Conservation (phyloP, 1,284 basidiomycete genomes). For the Cryptococcus hybrid region DNA sequence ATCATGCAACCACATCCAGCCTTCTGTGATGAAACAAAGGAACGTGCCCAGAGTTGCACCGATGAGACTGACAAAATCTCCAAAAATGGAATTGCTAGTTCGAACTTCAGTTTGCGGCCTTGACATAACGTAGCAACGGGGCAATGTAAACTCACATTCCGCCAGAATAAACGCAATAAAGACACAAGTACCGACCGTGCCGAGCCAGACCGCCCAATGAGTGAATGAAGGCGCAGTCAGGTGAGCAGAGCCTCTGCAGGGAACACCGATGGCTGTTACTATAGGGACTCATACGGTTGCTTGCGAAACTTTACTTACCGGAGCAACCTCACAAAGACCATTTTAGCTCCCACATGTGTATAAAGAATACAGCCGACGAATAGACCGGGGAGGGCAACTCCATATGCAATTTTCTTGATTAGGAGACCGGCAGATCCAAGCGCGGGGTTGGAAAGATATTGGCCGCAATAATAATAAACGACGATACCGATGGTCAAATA, state of each 20-base stretch:
- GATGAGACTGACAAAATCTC: slow-evolving; percentile 32
- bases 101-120: background rate
- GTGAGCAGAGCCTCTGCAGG: slow-evolving; percentile 53
- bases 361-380: slow-evolving; percentile 20
- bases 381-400: slow-evolving; percentile 46
- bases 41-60: slow-evolving; percentile 24
- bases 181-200: slow-evolving; percentile 8
- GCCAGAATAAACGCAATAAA: slow-evolving; percentile 14
- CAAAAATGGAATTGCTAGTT: slow-evolving; percentile 38
- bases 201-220: slow-evolving; percentile 16
- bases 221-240: slow-evolving; percentile 46
- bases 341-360: slow-evolving; percentile 30
- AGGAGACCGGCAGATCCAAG: slow-evolving; percentile 44
- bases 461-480: slow-evolving; percentile 42
- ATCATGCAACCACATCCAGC: slow-evolving; percentile 29
- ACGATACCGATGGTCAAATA: slow-evolving; percentile 40
- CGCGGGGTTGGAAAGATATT: slow-evolving; percentile 35
- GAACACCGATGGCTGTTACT: background rate
- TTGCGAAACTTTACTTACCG: slow-evolving; percentile 40
- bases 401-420: slow-evolving; percentile 49
- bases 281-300: background rate
- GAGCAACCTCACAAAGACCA: slow-evolving; percentile 32
- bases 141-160: slow-evolving; percentile 27
- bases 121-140: background rate
- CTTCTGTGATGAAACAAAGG: slow-evolving; percentile 16